These are phyloP conservation scores for Senecio squalidus DNA, from an alignment of 140 eudicot species.

Conservation along the genomic window DNA sequence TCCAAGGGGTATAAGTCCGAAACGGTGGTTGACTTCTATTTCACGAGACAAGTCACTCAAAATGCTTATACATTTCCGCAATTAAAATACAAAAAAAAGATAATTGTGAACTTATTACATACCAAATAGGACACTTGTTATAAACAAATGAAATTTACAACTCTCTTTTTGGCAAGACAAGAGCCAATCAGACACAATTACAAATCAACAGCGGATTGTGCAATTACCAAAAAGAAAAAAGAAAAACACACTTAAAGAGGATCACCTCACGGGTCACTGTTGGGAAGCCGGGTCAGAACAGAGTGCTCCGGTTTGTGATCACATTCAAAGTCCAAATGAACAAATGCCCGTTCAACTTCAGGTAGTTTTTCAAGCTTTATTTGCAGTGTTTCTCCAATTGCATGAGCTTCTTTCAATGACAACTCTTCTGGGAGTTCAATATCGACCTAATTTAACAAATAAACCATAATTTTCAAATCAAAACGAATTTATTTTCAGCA, in stretches of 20 bases:
- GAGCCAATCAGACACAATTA: background rate
- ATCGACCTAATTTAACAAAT: slow-evolving; percentile 52
- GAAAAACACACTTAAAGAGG: background rate
- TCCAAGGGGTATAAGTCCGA: too few species aligned
- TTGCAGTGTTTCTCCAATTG: slow-evolving; percentile 79
- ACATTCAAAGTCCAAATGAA: slow-evolving; percentile 87
- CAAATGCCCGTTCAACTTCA: slow-evolving; percentile 93
- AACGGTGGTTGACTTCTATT: too few species aligned
- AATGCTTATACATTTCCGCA: too few species aligned
- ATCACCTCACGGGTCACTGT: slow-evolving; percentile 48
- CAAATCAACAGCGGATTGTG: slow-evolving; percentile 8
- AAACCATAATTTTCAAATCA: background rate
- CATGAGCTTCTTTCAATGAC: slow-evolving; percentile 82
- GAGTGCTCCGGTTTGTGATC: slow-evolving; percentile 91
- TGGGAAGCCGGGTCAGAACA: slow-evolving; percentile 69
- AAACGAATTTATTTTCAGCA: background rate
- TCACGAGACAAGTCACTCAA: too few species aligned
- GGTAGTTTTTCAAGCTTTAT: slow-evolving; percentile 74
- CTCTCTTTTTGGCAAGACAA: background rate
- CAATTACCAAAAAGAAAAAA: slow-evolving; percentile 7
- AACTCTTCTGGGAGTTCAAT: slow-evolving; percentile 89
- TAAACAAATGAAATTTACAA: slow-evolving; percentile 4
- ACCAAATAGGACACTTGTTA: background rate
- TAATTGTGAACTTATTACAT: background rate
- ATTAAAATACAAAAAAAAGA: background rate